phyloP scores from a whole-genome alignment of 2,329 filamentous ascomycete genomes.

The Byssochlamys sp. region DNA sequence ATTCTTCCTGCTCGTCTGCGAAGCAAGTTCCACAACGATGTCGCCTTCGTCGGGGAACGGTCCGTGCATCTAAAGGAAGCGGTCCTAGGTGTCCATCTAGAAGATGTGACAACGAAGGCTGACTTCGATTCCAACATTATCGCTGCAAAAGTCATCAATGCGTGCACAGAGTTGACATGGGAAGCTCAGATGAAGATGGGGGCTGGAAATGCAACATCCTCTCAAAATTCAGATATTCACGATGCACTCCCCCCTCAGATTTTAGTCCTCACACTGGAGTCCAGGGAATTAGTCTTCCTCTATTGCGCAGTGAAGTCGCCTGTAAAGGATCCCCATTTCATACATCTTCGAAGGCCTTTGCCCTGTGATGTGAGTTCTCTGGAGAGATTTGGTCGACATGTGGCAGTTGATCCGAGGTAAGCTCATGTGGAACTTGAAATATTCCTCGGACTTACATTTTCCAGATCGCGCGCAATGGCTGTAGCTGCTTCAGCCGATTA shows the following conservation, averaged over 20 bases:
- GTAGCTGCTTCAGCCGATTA: slow-evolving; percentile 61
- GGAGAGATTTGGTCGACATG: slow-evolving; percentile 52
- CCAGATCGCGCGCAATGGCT: slow-evolving; percentile 49
- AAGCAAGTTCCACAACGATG: slow-evolving; percentile 61
- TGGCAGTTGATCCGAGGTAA: slow-evolving; percentile 70
- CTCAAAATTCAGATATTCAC: slow-evolving; percentile 6
- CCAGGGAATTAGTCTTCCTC: slow-evolving; percentile 65
- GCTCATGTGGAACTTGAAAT: slow-evolving; percentile 11
- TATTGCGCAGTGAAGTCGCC: slow-evolving; percentile 46
- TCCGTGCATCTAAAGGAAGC: slow-evolving; percentile 75
- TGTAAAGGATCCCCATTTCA: slow-evolving; percentile 47
- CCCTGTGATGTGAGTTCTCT: slow-evolving; percentile 46
- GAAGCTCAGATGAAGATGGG: slow-evolving; percentile 21
- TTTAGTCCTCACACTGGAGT: slow-evolving; percentile 65
- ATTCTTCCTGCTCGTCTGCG: slow-evolving; percentile 73
- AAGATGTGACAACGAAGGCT: slow-evolving; percentile 64
- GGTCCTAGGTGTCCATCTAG: slow-evolving; percentile 53
- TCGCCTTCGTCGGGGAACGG: slow-evolving; percentile 76
- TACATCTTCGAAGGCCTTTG: slow-evolving; percentile 50
- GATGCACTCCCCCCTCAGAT: slow-evolving; percentile 62
- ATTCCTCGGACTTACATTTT: slow-evolving; percentile 2
- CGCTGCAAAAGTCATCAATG: slow-evolving; percentile 66
- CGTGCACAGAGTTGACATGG: slow-evolving; percentile 34
- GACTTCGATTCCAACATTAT: slow-evolving; percentile 73
- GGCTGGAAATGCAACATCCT: slow-evolving; percentile 4